Base-by-base conservation (phyloP, 208 protist species). In the Endotrypanum monterogeii region DNA sequence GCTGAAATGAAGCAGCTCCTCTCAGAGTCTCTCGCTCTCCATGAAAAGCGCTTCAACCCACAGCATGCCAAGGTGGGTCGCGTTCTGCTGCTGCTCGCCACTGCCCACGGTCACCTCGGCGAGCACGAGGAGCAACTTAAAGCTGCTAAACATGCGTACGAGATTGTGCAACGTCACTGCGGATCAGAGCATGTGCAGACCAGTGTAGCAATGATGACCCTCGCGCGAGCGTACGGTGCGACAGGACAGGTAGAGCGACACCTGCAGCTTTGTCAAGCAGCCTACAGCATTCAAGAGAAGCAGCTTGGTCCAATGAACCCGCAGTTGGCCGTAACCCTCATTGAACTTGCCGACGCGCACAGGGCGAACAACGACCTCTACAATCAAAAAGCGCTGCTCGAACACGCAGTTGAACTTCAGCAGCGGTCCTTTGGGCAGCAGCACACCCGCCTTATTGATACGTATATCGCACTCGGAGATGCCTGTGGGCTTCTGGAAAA, bases 101-200 rank as follows among this genome's bases (percentile, higher is more conserved):
- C 83, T 37, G 90, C 89, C n/a, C 72, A 95, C 76, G 88, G 83
- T 25, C 87, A 93, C 60, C 80, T 92, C 25, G 85, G 87, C 28
- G 85, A 95, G 78, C 80, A 84, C 69, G 73, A 76, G 44, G 71
- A 67, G 25, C 89, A 95, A 71, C 79, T 95, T 65, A 54, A 82
- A 30, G 82, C 81, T 20, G 90, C 90, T 14, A 63, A 88, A 80
- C 83, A 84, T 11, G 93, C 89, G 23, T 68, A 83, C 39, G 83
- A 87, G n/a, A 94, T 97, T 83, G 85, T 94, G 60, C 67, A 76
- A 56, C 85, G 83, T 3, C 93, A 97, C 78, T 97, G 88, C 78
- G 89, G 90, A 56, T 55, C 84, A 12, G 82, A 92, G 25, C 93
- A 97, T 76, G 74, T 89, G 57, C 89, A 95, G 71, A 95, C 89